A percentile compares a stretch with the other conserved stretches of the same genome.
Evolutionary conservation across 805 yeast species (phyloP).

Genomic region (Kuraishia capsulata): DNA sequence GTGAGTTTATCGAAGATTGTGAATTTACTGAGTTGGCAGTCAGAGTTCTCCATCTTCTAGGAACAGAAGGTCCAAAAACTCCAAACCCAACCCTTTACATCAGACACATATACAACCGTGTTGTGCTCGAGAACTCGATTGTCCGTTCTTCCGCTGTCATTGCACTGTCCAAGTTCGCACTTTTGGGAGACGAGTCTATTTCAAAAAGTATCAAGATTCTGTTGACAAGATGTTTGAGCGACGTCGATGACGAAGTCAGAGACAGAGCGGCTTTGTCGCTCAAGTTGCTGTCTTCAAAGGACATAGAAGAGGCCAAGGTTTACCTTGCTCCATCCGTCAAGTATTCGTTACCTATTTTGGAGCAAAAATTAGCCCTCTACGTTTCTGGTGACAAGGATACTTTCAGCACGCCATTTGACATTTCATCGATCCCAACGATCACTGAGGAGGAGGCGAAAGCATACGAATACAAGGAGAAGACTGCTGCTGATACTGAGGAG

Average conservation of each 20-base stretch:
- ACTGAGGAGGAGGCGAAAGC: slow-evolving; percentile 64
- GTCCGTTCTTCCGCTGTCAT: slow-evolving; percentile 94
- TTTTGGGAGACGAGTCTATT: slow-evolving; percentile 61
- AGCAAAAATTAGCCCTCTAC: slow-evolving; percentile 65
- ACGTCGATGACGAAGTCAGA: slow-evolving; percentile 93
- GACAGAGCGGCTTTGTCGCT: slow-evolving; percentile 90
- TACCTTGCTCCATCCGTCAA: slow-evolving; percentile 60
- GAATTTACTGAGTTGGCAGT: slow-evolving; percentile 91
- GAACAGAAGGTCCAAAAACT: slow-evolving; percentile 89
- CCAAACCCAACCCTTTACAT: slow-evolving; percentile 82
- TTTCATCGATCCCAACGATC: slow-evolving; percentile 53
- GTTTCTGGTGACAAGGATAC: slow-evolving; percentile 40
- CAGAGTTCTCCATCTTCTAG: slow-evolving; percentile 84
- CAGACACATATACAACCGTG: slow-evolving; percentile 94
- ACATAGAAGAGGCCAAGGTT: slow-evolving; percentile 28
- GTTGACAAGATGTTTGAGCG: slow-evolving; percentile 76
- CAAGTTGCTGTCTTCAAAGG: slow-evolving; percentile 42
- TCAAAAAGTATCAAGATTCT: slow-evolving; percentile 64
- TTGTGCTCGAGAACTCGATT: slow-evolving; percentile 90
- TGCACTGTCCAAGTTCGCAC: slow-evolving; percentile 85
- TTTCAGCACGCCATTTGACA: slow-evolving; percentile 58
- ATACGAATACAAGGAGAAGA: slow-evolving; percentile 47
- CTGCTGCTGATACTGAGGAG: slow-evolving; percentile 25
- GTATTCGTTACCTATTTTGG: slow-evolving; percentile 71
- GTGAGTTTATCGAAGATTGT: slow-evolving; percentile 98